Percentiles rank a stretch among this genome's conserved stretches.
Conservation (phyloP, 768 basidiomycete species). For the Leucocoprinus sp. region DNA sequence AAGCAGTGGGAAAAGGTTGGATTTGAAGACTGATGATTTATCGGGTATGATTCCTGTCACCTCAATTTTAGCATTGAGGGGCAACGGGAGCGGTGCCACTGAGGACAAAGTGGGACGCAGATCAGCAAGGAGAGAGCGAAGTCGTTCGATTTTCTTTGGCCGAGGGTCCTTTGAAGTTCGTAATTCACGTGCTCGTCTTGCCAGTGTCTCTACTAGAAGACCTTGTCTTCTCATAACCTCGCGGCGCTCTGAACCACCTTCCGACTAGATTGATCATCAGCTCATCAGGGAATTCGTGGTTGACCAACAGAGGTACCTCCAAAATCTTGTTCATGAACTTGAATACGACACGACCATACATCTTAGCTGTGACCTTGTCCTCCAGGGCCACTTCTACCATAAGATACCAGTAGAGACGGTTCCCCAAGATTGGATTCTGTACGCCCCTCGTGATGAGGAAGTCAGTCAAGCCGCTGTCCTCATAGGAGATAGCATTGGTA, state of each 20-base stretch:
- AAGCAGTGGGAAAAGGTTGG: conserved; percentile 87
- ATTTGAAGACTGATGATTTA: conserved; percentile 95
- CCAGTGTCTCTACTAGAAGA: conserved; percentile 78
- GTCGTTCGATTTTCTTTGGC: conserved; percentile 95
- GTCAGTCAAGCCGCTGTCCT: conserved; percentile 88
- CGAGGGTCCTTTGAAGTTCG: conserved; percentile 87
- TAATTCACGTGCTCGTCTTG: conserved; percentile 79
- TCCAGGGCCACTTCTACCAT: conserved; percentile 93
- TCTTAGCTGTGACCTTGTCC: conserved; percentile 79
- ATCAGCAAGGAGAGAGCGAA: conserved; percentile 79
- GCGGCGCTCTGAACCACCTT: conserved; percentile 73
- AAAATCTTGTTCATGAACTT: conserved; percentile 84
- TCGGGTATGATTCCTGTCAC: conserved; percentile 86
- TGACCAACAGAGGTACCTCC: conserved; percentile 46
- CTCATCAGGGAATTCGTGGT: background rate
- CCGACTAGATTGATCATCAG: conserved; percentile 32
- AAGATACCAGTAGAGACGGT: conserved; percentile 94
- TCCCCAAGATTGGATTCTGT: conserved; percentile 76
- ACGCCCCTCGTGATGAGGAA: conserved; percentile 86
- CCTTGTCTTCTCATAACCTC: conserved; percentile 90
- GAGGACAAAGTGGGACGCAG: conserved; percentile 76
- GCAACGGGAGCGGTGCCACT: conserved; percentile 78
- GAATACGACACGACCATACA: conserved; percentile 88
- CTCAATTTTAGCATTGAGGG: conserved; percentile 80
- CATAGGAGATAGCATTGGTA: conserved; percentile 72